Percentiles rank a stretch among this genome's conserved stretches.
These are phyloP conservation scores for Umbilicus rupestris DNA, from an alignment of 164 flowering plant genomes.

Conservation along the genomic window DNA sequence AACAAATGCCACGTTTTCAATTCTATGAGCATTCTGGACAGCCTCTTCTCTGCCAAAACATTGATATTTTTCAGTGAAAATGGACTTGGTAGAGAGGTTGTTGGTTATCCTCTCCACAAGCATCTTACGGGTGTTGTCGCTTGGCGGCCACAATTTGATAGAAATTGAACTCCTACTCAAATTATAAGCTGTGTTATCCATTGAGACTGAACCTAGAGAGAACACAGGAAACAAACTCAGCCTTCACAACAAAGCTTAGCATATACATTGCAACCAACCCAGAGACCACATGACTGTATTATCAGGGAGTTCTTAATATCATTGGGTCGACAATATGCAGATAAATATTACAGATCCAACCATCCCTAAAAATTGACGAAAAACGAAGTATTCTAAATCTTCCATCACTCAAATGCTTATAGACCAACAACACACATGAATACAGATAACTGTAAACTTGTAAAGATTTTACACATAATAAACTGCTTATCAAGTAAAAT, in stretches of 20 bases:
- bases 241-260: not conserved
- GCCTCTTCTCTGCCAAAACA: conserved; percentile 59
- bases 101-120: conserved; percentile 74
- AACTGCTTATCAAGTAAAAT: too few species aligned
- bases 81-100: conserved; percentile 62
- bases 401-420: not conserved
- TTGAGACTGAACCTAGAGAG: conserved; percentile 15
- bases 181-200: conserved; percentile 23
- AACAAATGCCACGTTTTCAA: conserved; percentile 67
- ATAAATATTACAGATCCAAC: too few species aligned
- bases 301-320: too few species aligned
- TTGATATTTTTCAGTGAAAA: conserved; percentile 74
- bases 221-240: not conserved
- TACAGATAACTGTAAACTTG: too few species aligned
- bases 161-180: conserved; percentile 30
- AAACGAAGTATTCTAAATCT: too few species aligned
- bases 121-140: conserved; percentile 59
- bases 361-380: too few species aligned
- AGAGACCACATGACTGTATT: not conserved
- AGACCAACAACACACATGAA: not conserved
- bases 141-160: conserved; percentile 94
- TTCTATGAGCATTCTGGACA: conserved; percentile 54
- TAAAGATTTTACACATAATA: too few species aligned
- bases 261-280: not conserved
- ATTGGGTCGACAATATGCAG: too few species aligned